Conservation (phyloP, 2,329 filamentous ascomycete genomes). For the Leptographium procerum region DNA sequence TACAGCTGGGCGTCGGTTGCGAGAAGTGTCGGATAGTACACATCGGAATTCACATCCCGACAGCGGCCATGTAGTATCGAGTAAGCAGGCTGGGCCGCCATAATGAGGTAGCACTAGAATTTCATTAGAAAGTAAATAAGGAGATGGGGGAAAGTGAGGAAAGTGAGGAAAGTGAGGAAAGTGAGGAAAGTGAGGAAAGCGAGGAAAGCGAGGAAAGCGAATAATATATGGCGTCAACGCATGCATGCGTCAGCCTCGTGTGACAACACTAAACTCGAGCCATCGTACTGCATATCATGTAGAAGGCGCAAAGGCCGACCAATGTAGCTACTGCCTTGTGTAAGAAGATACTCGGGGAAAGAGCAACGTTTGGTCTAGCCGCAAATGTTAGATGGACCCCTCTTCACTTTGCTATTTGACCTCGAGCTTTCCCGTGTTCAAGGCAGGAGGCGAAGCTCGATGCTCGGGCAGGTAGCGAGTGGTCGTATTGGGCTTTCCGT, state of each 20-base stretch:
- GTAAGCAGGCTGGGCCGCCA: too few relatives aligned
- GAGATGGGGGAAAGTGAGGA: too few relatives aligned
- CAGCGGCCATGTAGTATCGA: too few relatives aligned
- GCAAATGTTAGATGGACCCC: background rate
- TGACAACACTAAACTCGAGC: background rate
- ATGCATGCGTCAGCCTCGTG: background rate
- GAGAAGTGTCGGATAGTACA: background rate
- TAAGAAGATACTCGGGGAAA: background rate
- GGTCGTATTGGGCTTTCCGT: background rate
- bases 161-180: too few relatives aligned
- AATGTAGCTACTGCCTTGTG: background rate
- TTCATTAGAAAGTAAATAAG: too few relatives aligned
- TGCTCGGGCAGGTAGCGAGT: too few relatives aligned
- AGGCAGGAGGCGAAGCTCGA: background rate
- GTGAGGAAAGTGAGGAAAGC: background rate
- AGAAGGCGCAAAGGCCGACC: background rate
- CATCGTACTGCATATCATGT: too few relatives aligned
- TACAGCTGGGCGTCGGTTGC: background rate
- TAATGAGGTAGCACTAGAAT: too few relatives aligned
- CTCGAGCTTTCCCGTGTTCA: background rate
- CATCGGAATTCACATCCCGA: background rate
- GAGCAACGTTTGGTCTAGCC: too few relatives aligned
- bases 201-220: background rate
- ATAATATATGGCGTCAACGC: background rate
- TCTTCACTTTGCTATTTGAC: background rate